These are phyloP conservation scores for Wickerhamomyces mucosus DNA, from an alignment of 805 yeast species.

Conservation along the genomic window DNA sequence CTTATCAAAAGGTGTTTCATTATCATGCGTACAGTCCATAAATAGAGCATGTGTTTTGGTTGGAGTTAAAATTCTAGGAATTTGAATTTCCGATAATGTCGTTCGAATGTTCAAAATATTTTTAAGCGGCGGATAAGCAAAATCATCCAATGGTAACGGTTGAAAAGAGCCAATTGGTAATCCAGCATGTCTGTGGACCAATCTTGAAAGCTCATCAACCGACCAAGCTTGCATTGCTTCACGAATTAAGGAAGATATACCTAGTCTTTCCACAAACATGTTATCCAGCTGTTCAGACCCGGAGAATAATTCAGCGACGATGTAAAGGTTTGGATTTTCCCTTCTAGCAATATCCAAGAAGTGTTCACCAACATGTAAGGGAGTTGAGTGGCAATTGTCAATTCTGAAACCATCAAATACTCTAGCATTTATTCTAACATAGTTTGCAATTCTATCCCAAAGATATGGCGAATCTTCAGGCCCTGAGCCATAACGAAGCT, in stretches of 20 bases:
- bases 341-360: constrained; percentile 81
- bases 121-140: constrained; percentile 49
- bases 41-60: constrained; percentile 87
- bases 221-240: constrained; percentile 98
- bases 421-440: constrained; percentile 61
- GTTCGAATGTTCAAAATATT: not conserved
- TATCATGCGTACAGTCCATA: constrained; percentile 98
- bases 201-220: constrained; percentile 73
- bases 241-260: constrained; percentile 80
- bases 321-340: constrained; percentile 77
- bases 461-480: constrained; percentile 81
- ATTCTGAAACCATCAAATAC: constrained; percentile 83
- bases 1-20: constrained; percentile 80
- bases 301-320: constrained; percentile 88
- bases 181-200: constrained; percentile 91
- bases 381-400: constrained; percentile 95
- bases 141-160: constrained; percentile 68
- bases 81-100: constrained; percentile 50
- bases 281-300: constrained; percentile 91
- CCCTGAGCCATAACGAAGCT: constrained; percentile 70
- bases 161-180: constrained; percentile 88
- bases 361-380: constrained; percentile 87
- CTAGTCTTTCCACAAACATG: constrained; percentile 82
- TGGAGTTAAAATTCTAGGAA: constrained; percentile 56
- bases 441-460: constrained; percentile 82